Base-by-base conservation (phyloP, 345 rosid species). In the Nephelium lappaceum region DNA sequence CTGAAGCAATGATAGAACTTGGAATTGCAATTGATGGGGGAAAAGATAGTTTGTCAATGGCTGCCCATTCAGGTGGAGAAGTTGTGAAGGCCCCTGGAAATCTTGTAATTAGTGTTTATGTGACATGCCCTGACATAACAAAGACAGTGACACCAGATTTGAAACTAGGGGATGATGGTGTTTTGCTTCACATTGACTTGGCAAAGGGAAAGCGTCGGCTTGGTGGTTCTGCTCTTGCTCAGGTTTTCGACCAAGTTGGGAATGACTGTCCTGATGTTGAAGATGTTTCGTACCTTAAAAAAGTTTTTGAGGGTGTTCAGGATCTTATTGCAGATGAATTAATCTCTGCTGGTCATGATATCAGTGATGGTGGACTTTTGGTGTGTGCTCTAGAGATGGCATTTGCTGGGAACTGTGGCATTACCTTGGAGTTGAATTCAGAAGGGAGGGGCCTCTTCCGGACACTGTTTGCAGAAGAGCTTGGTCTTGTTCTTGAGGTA, bases 21-120 rank as follows among this genome's bases (percentile, higher is more conserved):
- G 99, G 96, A 67, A 91, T 95, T 81, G 99, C 99, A 24, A 95
- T 95, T 85, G 99, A 92, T 86, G 98, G 97, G 65, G 99, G 98
- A 39, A 93, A 93, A 89, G 98, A 92, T 82, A 92, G 98, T 82
- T 92, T 95, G 41, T 93, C 98, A 21, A 95, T 93, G 98, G 98
- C 98, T 67, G 98, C 96, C 79, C 92, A 88, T 78, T 84, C 93
- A 4, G 90, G 71, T 41, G 92, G 88, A 72, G 99, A 95, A 84
- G 89, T 92, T 80, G 98, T 91, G 36, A 95, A 95, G 87, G 93
- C 97, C 80, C 98, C 98, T 43, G 98, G 98, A 51, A 93, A 93
- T 85, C 97, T 95, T 74, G 98, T 93, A 75, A 91, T 93, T 45
- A 91, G 98, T 82, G 92, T 85, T 2, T 93, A 93, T 77, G 97